Evolutionary conservation across 768 basidiomycete genomes (phyloP), one percentile per base, ranked within the genome.

Genomic region (Pleurotus citrinopileatus): DNA sequence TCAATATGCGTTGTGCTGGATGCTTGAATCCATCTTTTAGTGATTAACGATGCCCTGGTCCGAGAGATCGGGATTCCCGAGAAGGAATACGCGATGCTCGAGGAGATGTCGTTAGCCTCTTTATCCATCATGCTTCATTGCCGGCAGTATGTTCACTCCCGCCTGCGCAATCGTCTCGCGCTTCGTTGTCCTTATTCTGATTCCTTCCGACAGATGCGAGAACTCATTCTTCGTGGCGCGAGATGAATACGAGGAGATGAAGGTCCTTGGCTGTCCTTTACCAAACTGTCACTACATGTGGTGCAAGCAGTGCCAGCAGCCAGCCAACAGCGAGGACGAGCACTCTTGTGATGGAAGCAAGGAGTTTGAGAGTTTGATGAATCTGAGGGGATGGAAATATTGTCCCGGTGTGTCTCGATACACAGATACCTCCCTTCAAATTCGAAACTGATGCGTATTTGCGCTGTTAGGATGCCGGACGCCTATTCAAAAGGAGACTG

Each of bases 301-400:
- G 80, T 82, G 80, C 65, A 82, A 78, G 62, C 60, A 62, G n/a
- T 82, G 80, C 62, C 73, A 73, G 17, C 72, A 74, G 48, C 45
- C 59, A 55, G 64, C 48, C 59, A 70, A 61, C 2, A 61, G 56
- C 2, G 72, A 65, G 1, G 70, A 65, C 9, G 60, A 66, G 45
- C 77, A 79, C 59, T 78, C 76, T 0, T 82, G 80, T 58, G 81
- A 82, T 55, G 81, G 81, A 1, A 68, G 78, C 6, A 67, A 67
- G 7, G 80, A 82, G 60, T 65, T 81, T 8, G 67, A 73, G 3
- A 62, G 70, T 53, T 55, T 81, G 22, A 79, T 82, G 75, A 60
- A 67, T 29, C 47, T 67, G 58, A 59, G 68, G 8, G 80, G 80
- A 13, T 82, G 80, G 81, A 78, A 77, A 55, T 67, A 74, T 45